Base-by-base conservation (phyloP, 768 basidiomycete genomes). In the Lactarius vividus region DNA sequence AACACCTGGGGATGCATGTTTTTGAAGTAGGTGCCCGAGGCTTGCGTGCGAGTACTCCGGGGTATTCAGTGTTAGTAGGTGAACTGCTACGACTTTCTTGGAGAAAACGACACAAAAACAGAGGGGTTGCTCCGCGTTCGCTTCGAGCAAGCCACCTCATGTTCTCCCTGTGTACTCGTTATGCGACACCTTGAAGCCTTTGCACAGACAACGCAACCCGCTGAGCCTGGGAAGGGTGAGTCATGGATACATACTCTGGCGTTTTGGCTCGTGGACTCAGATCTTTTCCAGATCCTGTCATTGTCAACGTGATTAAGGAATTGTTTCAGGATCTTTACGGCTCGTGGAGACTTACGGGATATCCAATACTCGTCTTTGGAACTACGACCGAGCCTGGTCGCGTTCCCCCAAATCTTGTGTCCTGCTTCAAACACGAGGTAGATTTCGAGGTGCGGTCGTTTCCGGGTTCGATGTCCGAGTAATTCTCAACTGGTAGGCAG, bases 391-490 rank as follows among this genome's bases (percentile, higher is more conserved):
- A 91, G 54, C 77, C 82, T 3, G 84, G 84, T n/a, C 81, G 81
- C 23, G 78, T 95, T 18, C 86, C 92, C 2, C 73, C 83, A 1
- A 80, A 81, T 2, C 76, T 96, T 2, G 73, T 89, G 28, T 81
- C 84, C 9, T 85, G 82, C 65, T 96, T 98, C 79, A 98, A 97
- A 73, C 92, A 96, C 72, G 89, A 94, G 69, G 79, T 97, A 26
- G 73, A 75, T 1, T 84, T 96, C 53, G 85, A 92, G 79, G 65
- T 57, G 53, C n/a, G 61, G 60, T 3, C 26, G 15, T 52, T 94
- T 93, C 68, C 39, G 75, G 71, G 20, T 15, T 52, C n/a, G 10
- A 18, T 13, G 29, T 33, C 10, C 44, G 57, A 58, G 61, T 58
- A 29, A 26, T 56, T 55, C 62, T 31, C 33, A 33, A 9, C 31